Conservation (phyloP, 2,329 filamentous ascomycete species). For the Phaeophleospora eucalypticola region DNA sequence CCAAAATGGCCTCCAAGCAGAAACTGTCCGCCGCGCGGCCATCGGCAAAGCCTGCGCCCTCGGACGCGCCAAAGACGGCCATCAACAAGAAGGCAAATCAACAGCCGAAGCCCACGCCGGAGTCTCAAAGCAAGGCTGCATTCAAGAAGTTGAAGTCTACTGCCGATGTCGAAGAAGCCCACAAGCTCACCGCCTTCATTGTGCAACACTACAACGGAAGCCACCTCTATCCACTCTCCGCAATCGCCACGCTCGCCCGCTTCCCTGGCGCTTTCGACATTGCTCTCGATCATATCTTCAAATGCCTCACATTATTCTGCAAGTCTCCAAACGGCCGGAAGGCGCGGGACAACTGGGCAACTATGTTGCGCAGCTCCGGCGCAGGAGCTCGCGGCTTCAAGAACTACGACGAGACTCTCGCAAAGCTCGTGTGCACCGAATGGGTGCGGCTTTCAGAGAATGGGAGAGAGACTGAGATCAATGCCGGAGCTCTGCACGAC, state of each 20-base stretch:
- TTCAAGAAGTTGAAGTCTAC: not conserved
- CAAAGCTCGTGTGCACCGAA: too few relatives aligned
- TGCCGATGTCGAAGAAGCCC: not conserved
- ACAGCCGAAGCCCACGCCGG: not conserved
- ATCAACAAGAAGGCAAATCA: not conserved
- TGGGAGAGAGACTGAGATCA: too few relatives aligned
- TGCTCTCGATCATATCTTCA: not conserved
- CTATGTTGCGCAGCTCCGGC: not conserved
- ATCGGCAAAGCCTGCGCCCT: not conserved
- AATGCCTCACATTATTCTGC: not conserved
- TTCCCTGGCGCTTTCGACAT: not conserved
- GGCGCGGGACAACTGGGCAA: not conserved
- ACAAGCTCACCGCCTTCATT: not conserved
- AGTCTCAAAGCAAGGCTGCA: not conserved
- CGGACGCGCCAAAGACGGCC: too few relatives aligned
- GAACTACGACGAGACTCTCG: not conserved
- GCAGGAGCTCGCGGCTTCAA: not conserved
- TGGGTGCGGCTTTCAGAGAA: too few relatives aligned
- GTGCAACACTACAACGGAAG: slow-evolving; percentile 1
- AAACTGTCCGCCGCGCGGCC: not conserved
- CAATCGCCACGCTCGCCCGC: not conserved
- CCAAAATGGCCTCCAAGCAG: too few relatives aligned
- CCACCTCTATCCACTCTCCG: not conserved
- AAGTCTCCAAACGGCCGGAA: not conserved
- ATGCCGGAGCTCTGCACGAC: too few relatives aligned